These are phyloP conservation scores for Dacryopinax primogenitus DNA, from an alignment of 768 basidiomycete species.

Conservation along the genomic window DNA sequence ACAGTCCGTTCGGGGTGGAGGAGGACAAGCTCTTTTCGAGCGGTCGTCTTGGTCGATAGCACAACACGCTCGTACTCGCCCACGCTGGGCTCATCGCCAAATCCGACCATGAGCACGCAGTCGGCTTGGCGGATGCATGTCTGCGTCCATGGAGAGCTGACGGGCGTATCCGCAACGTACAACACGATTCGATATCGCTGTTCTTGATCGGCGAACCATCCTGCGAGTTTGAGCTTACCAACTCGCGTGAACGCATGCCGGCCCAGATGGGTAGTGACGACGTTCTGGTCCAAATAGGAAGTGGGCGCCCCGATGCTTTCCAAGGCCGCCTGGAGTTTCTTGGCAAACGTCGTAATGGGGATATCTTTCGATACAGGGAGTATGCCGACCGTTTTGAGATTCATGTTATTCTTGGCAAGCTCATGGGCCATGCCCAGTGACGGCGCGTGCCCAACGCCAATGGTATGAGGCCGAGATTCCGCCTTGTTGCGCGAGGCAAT, in stretches of 20 bases:
- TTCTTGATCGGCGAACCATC: constrained; percentile 93
- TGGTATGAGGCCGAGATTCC: constrained; percentile 36
- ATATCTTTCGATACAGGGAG: constrained; percentile 77
- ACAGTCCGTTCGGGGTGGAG: constrained; percentile 87
- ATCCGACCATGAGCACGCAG: constrained; percentile 84
- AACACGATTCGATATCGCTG: constrained; percentile 86
- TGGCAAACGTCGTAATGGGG: constrained; percentile 79
- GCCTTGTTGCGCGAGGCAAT: constrained; percentile 81
- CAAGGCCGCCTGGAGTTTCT: constrained; percentile 73
- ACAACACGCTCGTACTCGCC: constrained; percentile 93
- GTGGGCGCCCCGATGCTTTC: constrained; percentile 92
- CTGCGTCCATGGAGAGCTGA: constrained; percentile 93
- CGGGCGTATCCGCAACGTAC: constrained; percentile 91
- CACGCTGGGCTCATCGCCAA: constrained; percentile 72
- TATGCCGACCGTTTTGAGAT: constrained; percentile 88
- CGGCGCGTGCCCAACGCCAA: neutral
- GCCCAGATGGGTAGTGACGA: constrained; percentile 81
- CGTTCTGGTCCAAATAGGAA: constrained; percentile 84
- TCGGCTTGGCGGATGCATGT: constrained; percentile 97
- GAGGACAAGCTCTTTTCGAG: constrained; percentile 90
- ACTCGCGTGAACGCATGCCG: constrained; percentile 90
- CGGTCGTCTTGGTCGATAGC: constrained; percentile 92
- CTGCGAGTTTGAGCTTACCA: constrained; percentile 89
- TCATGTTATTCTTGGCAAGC: constrained; percentile 63
- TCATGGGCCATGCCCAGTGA: constrained; percentile 28